Evolutionary conservation across 75 land plant species (phyloP).

Genomic region (Cunninghamia lanceolata): DNA sequence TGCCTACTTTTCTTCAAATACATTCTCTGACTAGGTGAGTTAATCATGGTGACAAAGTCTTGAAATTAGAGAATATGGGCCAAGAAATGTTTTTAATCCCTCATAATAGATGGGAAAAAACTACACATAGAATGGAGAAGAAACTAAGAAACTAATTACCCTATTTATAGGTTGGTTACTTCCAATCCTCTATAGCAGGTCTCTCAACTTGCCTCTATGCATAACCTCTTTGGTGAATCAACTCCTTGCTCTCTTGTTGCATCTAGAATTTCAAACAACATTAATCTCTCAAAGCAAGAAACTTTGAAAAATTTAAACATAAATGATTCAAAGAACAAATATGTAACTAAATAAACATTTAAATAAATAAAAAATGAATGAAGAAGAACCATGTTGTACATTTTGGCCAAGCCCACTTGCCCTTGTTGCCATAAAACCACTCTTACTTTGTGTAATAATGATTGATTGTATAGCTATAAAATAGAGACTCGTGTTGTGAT

Average conservation of each 20-base stretch:
- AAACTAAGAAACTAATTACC: too few relatives aligned
- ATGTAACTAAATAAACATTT: constrained; percentile 1
- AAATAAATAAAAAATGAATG: not conserved
- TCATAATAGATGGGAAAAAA: not conserved
- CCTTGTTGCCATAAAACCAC: too few relatives aligned
- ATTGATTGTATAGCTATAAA: too few relatives aligned
- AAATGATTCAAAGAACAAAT: not conserved
- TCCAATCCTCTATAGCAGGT: too few relatives aligned
- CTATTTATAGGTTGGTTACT: too few relatives aligned
- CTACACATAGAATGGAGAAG: too few relatives aligned
- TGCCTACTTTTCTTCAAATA: not conserved
- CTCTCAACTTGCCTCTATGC: too few relatives aligned
- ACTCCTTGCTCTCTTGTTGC: constrained; percentile 72
- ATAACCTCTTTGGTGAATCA: constrained; percentile 70
- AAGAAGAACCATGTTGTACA: too few relatives aligned
- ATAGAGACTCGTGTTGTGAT: too few relatives aligned
- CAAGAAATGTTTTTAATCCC: not conserved
- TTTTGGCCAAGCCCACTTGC: too few relatives aligned
- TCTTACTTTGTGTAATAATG: too few relatives aligned
- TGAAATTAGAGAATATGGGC: not conserved
- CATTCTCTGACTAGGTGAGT: not conserved
- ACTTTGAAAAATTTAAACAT: not conserved
- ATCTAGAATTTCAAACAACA: constrained; percentile 26
- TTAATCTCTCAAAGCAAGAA: not conserved
- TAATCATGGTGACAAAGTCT: not conserved